These are phyloP conservation scores for Populus tremula DNA, from an alignment of 345 rosid genomes.

Conservation along the genomic window DNA sequence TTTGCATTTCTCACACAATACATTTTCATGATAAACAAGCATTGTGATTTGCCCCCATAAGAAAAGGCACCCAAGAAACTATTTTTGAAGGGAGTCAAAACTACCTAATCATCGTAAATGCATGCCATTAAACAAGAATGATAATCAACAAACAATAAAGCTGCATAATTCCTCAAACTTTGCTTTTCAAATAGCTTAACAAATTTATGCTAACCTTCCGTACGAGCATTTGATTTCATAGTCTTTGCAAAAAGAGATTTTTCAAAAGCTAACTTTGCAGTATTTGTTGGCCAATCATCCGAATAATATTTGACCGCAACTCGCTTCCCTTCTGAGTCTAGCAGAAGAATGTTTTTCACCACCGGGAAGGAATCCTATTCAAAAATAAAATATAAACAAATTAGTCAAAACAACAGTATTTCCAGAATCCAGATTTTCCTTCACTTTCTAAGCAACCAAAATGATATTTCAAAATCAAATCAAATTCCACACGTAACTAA, in stretches of 20 bases:
- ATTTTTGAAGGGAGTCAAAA: not conserved
- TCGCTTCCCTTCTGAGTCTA: slow-evolving; percentile 95
- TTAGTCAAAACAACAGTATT: not conserved
- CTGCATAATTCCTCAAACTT: not conserved
- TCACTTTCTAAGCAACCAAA: not conserved
- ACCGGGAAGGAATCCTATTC: slow-evolving; percentile 68
- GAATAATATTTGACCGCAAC: slow-evolving; percentile 84
- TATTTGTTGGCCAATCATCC: slow-evolving; percentile 86
- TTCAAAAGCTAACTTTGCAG: slow-evolving; percentile 67
- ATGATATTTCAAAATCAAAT: not conserved
- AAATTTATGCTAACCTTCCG: slow-evolving; percentile 50
- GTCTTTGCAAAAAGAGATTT: slow-evolving; percentile 68
- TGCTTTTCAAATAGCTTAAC: not conserved
- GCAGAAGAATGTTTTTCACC: slow-evolving; percentile 81
- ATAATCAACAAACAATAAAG: not conserved
- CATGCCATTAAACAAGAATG: not conserved
- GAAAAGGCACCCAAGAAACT: too few species aligned
- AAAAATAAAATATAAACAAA: not conserved
- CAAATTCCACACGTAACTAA: not conserved
- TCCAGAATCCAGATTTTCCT: not conserved
- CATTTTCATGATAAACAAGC: not conserved
- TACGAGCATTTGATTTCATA: slow-evolving; percentile 81
- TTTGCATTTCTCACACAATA: not conserved
- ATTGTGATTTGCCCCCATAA: not conserved
- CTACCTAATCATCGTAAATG: not conserved